phyloP scores from a whole-genome alignment of 176 grass and related monocot genomes.

The Saccharum officinarum region DNA sequence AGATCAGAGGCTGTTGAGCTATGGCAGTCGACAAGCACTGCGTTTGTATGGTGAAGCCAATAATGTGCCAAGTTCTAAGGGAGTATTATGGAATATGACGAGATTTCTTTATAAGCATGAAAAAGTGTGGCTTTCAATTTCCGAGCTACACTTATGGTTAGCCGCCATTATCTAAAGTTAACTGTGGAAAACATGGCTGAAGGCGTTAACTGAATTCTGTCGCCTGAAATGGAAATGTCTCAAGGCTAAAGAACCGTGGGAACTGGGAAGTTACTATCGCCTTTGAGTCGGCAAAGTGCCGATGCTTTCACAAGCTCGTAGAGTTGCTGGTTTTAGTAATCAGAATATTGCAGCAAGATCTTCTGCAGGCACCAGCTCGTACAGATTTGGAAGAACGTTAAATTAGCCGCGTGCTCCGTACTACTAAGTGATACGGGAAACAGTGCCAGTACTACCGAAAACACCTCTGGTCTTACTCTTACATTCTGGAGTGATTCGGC shows the following conservation, averaged over 20 bases:
- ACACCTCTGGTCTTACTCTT: background rate
- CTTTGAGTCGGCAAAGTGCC: background rate
- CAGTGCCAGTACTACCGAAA: background rate
- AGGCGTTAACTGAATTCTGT: background rate
- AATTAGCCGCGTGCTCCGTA: conserved; percentile 14
- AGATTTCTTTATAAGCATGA: too few relatives aligned
- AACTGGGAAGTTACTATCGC: too few relatives aligned
- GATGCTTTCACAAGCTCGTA: background rate
- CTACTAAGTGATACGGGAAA: background rate
- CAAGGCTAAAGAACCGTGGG: background rate
- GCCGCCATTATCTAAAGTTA: too few relatives aligned
- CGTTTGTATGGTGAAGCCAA: background rate
- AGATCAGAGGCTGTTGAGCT: background rate
- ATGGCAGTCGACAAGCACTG: background rate
- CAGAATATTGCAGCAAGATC: background rate
- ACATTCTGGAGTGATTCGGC: too few relatives aligned
- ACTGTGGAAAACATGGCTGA: too few relatives aligned
- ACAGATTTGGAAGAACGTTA: conserved; percentile 16
- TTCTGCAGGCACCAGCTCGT: background rate
- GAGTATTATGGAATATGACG: too few relatives aligned
- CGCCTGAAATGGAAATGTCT: background rate
- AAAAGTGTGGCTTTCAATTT: too few relatives aligned
- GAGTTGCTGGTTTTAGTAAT: background rate
- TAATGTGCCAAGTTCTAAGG: background rate
- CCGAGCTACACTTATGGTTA: too few relatives aligned